These are phyloP conservation scores for Hypoxylon cercidicola DNA, from an alignment of 495 filamentous ascomycete genomes.

Conservation along the genomic window DNA sequence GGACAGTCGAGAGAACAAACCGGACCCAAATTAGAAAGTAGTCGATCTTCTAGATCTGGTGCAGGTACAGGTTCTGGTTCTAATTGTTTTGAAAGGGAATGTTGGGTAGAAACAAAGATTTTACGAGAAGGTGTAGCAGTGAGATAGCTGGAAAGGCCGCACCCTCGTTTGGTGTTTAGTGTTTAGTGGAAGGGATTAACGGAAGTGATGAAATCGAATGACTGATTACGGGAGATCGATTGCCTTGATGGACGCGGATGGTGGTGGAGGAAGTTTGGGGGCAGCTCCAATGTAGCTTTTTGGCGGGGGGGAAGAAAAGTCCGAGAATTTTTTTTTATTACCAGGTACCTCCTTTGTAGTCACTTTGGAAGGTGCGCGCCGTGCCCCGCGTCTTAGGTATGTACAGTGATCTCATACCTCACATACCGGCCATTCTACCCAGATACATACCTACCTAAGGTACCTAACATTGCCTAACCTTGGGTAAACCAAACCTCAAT, in stretches of 20 bases:
- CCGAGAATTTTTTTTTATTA: constrained; percentile 34
- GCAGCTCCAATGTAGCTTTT: constrained; percentile 34
- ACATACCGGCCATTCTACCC: too few species aligned
- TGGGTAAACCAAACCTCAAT: too few species aligned
- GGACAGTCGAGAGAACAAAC: not conserved
- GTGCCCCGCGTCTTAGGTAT: too few species aligned
- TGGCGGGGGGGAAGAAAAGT: constrained; percentile 41
- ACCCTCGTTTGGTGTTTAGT: not conserved
- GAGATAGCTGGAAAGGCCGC: constrained; percentile 1
- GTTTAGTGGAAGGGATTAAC: not conserved
- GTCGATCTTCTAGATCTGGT: not conserved
- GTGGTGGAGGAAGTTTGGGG: constrained; percentile 44
- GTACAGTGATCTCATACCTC: too few species aligned
- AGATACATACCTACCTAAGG: too few species aligned
- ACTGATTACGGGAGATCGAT: constrained; percentile 6
- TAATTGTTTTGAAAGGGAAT: too few species aligned
- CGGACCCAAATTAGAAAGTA: not conserved
- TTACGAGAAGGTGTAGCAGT: not conserved
- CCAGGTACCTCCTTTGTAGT: too few species aligned
- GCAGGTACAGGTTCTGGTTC: too few species aligned
- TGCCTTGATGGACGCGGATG: constrained; percentile 25
- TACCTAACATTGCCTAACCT: too few species aligned
- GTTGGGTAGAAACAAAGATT: too few species aligned
- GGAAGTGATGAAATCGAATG: constrained; percentile 1
- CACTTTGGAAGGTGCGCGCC: too few species aligned